Evolutionary conservation across 345 rosid genomes (phyloP).

Genomic region (Hibiscus mutabilis): DNA sequence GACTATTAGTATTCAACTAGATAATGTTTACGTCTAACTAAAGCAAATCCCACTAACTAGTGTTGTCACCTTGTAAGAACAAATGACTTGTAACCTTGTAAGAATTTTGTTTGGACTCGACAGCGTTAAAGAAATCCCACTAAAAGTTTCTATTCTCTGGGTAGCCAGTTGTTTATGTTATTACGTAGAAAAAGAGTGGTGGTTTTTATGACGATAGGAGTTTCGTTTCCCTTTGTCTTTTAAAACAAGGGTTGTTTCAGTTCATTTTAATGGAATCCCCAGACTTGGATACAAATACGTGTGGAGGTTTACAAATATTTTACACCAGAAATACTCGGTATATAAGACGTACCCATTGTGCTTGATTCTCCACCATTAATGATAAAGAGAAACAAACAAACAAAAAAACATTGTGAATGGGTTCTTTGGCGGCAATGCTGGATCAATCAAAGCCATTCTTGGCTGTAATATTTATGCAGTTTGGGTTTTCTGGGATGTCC

Average conservation of each 20-base stretch:
- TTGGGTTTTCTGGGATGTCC: conserved; percentile 34
- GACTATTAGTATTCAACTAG: too few relatives aligned
- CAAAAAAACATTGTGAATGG: background rate
- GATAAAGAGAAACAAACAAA: background rate
- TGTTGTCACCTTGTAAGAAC: too few relatives aligned
- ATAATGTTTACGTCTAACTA: too few relatives aligned
- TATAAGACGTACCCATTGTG: background rate
- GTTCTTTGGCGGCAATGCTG: background rate
- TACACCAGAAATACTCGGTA: background rate
- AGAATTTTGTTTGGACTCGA: too few relatives aligned
- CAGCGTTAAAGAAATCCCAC: too few relatives aligned
- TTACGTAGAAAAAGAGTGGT: background rate
- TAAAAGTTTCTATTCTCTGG: too few relatives aligned
- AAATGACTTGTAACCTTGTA: too few relatives aligned
- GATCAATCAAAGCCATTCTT: conserved; percentile 29
- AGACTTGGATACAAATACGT: background rate
- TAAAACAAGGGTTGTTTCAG: background rate
- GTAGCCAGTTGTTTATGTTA: too few relatives aligned
- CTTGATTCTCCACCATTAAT: background rate
- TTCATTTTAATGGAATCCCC: conserved; percentile 1
- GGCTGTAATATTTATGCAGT: conserved; percentile 33
- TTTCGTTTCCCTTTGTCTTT: background rate
- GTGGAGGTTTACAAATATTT: background rate
- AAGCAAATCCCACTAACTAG: too few relatives aligned
- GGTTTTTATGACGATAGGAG: background rate